Conservation (phyloP, 2,329 filamentous ascomycete genomes). For the Penicillium sp. region DNA sequence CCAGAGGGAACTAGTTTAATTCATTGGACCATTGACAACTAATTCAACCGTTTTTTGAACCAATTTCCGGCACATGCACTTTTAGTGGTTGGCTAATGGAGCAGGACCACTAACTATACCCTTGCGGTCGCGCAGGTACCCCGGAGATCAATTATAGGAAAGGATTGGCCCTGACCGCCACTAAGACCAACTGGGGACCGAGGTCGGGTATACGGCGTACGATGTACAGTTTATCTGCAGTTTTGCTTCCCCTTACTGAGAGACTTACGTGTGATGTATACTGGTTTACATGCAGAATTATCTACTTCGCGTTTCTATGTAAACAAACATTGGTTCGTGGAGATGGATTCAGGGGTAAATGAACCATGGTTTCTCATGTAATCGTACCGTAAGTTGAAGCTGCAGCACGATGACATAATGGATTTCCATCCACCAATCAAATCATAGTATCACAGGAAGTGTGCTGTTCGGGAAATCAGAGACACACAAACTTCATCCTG, state of each 20-base stretch:
- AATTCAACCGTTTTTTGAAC: not conserved
- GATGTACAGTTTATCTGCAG: not conserved
- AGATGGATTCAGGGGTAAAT: slow-evolving; percentile 22
- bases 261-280: not conserved
- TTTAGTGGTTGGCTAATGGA: not conserved
- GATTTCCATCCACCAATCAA: not conserved
- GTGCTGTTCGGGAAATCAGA: not conserved
- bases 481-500: not conserved
- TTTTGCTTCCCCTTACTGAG: not conserved
- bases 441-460: not conserved
- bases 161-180: slow-evolving; percentile 11
- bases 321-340: slow-evolving; percentile 13
- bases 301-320: not conserved
- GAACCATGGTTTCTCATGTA: slow-evolving; percentile 16
- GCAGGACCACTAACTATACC: not conserved
- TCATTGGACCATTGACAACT: not conserved
- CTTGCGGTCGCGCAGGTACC: slow-evolving; percentile 10
- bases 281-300: not conserved
- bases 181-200: not conserved
- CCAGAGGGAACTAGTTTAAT: slow-evolving; percentile 1
- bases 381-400: not conserved
- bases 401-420: slow-evolving; percentile 8
- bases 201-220: not conserved
- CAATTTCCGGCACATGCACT: slow-evolving; percentile 1
- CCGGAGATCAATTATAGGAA: slow-evolving; percentile 3